Evolutionary conservation across 2,329 filamentous ascomycete genomes (phyloP).

Genomic region (Epicoccum sorghinum): DNA sequence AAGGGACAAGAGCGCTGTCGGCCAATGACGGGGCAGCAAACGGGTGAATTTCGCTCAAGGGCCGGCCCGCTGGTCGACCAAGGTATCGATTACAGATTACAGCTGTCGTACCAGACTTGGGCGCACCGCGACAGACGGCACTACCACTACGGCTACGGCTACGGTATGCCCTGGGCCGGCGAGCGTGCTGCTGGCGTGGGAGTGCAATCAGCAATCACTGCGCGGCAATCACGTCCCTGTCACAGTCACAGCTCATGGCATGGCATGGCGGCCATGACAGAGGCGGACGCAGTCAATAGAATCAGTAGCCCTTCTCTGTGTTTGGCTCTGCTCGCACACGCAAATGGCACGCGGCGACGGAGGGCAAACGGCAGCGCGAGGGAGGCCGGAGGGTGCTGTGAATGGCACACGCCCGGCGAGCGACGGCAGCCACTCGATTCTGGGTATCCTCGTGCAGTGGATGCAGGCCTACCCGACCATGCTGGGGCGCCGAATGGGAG

Average conservation of each 20-base stretch:
- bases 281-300: no score
- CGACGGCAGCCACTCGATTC: conserved; percentile 17
- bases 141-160: no score
- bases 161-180: no score
- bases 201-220: no score
- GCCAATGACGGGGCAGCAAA: conserved; percentile 27
- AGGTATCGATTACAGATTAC: conserved; percentile 33
- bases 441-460: conserved; percentile 16
- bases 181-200: no score
- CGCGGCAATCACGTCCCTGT: no score
- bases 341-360: conserved; percentile 6
- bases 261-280: no score
- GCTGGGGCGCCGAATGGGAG: conserved; percentile 41
- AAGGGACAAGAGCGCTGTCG: conserved; percentile 7
- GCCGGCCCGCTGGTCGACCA: conserved; percentile 39
- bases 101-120: conserved; percentile 33
- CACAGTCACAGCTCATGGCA: no score
- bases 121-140: no score
- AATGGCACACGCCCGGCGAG: conserved; percentile 2
- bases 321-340: background rate
- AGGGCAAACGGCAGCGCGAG: conserved; percentile 20
- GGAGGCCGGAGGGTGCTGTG: background rate
- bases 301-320: no score
- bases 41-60: conserved; percentile 35
- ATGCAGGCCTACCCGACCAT: conserved; percentile 44